Evolutionary conservation across 148 eudicot genomes (phyloP).

Genomic region (Dianthus caryophyllus): DNA sequence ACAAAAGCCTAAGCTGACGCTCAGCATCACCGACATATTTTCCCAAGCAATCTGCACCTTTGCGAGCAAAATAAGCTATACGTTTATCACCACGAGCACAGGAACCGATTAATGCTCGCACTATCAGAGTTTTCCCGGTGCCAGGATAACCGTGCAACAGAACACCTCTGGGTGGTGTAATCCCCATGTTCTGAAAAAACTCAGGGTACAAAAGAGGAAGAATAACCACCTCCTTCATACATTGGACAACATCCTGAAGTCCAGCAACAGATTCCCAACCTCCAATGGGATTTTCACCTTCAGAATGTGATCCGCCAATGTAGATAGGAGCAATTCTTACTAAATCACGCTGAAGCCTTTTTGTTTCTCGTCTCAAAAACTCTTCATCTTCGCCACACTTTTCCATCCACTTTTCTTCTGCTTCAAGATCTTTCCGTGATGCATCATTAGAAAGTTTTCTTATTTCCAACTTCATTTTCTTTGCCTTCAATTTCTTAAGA

Average conservation of each 20-base stretch:
- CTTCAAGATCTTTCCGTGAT: slow-evolving; percentile 80
- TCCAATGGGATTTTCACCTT: slow-evolving; percentile 43
- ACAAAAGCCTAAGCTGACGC: slow-evolving; percentile 90
- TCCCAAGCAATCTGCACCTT: slow-evolving; percentile 97
- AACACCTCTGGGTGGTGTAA: slow-evolving; percentile 96
- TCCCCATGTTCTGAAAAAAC: slow-evolving; percentile 71
- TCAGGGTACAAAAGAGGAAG: slow-evolving; percentile 90
- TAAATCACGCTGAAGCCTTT: slow-evolving; percentile 91
- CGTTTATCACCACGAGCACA: slow-evolving; percentile 90
- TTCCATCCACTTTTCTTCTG: slow-evolving; percentile 94
- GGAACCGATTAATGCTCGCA: slow-evolving; percentile 82
- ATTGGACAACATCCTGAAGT: slow-evolving; percentile 76
- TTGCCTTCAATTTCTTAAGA: slow-evolving; percentile 73
- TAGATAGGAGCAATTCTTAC: slow-evolving; percentile 85
- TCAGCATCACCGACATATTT: slow-evolving; percentile 99
- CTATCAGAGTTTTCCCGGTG: slow-evolving; percentile 90
- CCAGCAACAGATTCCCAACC: slow-evolving; percentile 99
- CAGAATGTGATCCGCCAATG: slow-evolving; percentile 70
- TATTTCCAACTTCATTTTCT: slow-evolving; percentile 74
- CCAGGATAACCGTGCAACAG: slow-evolving; percentile 97
- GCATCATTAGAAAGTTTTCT: slow-evolving; percentile 77
- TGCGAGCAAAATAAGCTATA: slow-evolving; percentile 96
- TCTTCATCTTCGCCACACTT: slow-evolving; percentile 98
- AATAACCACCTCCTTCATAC: slow-evolving; percentile 94
- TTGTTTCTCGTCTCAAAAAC: slow-evolving; percentile 86